Conservation (phyloP, 2,329 filamentous ascomycete species). For the Microcyclospora tardicrescens region DNA sequence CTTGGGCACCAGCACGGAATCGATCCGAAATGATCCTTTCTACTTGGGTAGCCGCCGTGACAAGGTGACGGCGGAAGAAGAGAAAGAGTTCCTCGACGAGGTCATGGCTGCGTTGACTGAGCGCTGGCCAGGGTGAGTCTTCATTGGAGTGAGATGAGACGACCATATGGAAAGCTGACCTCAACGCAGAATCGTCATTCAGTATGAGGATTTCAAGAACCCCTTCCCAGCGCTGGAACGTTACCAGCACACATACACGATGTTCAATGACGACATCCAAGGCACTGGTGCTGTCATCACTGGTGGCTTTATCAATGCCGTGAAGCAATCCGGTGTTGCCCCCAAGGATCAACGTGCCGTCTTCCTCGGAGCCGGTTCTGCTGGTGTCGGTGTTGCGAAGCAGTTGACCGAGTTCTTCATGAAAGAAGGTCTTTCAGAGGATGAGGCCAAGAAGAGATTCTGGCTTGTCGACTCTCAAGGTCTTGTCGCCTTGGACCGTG, state of each 20-base stretch:
- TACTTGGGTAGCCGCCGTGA: constrained; percentile 83
- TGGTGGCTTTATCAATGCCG: constrained; percentile 61
- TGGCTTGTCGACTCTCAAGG: constrained; percentile 89
- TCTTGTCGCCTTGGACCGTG: constrained; percentile 82
- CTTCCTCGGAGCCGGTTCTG: constrained; percentile 91
- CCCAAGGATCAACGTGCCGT: constrained; percentile 85
- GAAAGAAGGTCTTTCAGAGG: constrained; percentile 76
- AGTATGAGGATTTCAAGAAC: constrained; percentile 97
- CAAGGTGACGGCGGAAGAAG: constrained; percentile 63
- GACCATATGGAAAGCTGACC: too few species aligned
- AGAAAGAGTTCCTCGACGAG: constrained; percentile 90
- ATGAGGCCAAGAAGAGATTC: constrained; percentile 81
- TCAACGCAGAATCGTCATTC: constrained; percentile 53
- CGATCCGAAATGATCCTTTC: constrained; percentile 61
- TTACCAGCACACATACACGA: constrained; percentile 79
- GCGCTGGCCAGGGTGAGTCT: constrained; percentile 50
- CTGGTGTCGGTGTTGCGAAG: constrained; percentile 93
- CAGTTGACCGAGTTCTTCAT: constrained; percentile 97
- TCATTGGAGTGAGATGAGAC: background rate
- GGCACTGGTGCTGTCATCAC: constrained; percentile 92
- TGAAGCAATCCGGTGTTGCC: constrained; percentile 74
- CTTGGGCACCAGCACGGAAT: constrained; percentile 51
- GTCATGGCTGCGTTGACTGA: constrained; percentile 87
- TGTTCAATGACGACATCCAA: constrained; percentile 98
- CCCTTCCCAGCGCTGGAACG: constrained; percentile 87